Base-by-base conservation (phyloP, 2,329 filamentous ascomycete genomes). In the Cucurbitaria berberidis region DNA sequence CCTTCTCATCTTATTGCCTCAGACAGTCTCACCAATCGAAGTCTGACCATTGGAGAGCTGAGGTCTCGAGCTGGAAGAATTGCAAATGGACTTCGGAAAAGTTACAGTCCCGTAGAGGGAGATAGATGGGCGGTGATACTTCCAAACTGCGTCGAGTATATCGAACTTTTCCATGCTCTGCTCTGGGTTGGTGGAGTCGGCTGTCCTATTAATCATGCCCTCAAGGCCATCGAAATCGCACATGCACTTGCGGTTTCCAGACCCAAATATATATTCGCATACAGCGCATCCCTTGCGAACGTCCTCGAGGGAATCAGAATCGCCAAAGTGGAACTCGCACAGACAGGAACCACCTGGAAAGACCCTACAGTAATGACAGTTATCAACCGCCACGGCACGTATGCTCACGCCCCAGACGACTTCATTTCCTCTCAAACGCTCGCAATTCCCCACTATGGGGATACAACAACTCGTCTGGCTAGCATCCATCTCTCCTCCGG, bases 21-120 rank as follows among this genome's bases (percentile, higher is more conserved):
- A 26, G 79, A 81, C 57, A 77, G 67, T 45, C 67, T 80, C 24
- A 78, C 78, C 5, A 76, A 78, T 57, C 74, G 79, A n/a, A 78
- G 74, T 51, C 72, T 80, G 27, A 79, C 77, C 0, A 67, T 81
- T 18, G 76, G 75, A n/a, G 69, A 77, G 52, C 68, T 81, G 5
- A 72, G 77, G 9, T 69, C 73, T 24, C 71, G 72, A 9, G 75
- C 78, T 2, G 78, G 78, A 1, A 68, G 74, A 22, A 68, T 80
- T 18, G 78, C 78, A 16, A 68, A 74, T 26, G 78, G 78, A 1
- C 60, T 80, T 13, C 56, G 67, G 13, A 57, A 67, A 18, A 64
- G 60, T 4, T 64, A 76, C 21, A 74, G 6, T 69, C 74, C 49
- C 79, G 77, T 77, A 76, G 35, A 39, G 3, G 35, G 35, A 39